Evolutionary conservation across 129 eudicot species (phyloP), one percentile per base, ranked within the genome.

Genomic region (Pulicaria dysenterica): DNA sequence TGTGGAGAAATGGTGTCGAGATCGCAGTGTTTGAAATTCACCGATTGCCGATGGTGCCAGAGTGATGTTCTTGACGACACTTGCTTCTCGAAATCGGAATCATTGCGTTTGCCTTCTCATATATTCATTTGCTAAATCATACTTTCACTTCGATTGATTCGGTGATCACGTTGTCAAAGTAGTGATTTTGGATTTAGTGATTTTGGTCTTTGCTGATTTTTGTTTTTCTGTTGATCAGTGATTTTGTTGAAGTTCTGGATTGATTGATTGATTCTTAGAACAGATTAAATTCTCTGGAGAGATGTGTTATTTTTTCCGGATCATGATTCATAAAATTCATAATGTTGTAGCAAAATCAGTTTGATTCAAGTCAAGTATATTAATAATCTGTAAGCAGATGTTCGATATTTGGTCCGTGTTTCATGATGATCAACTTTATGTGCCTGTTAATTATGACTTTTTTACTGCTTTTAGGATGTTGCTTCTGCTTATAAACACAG

Each of bases 21-120:
- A 82, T 86, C 86, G 10, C 83, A 80, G 49, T 89, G 96, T 83
- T 15, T 46, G 7, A 45, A 38, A 43, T 69, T 24, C 64, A 51
- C 77, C 10, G 73, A 73, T 17, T 89, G 96, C 78, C 72, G 84
- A 46, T 89, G 92, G 92, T 89, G 96, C 83, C 75, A 56, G 40
- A 89, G 96, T 67, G 83, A 78, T 17, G 85, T 72, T 34, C 77
- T 89, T 60, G 92, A 89, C 43, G 92, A 86, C 43, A 64, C 73
- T 63, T 89, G 96, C 74, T 82, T 87, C 58, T 64, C 82, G 5
- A 86, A 86, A 75, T 61, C 80, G 51, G 90, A 89, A 74, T 84
- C 92, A 8, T 70, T 72, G 67, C 86, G 88, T 6, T 60, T 89
- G 73, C 92, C 92, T 16, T 82, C 96, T 37, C 92, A 86, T 82